phyloP scores from a whole-genome alignment of 108 stramenopile species.

The Craspedostauros australis region DNA sequence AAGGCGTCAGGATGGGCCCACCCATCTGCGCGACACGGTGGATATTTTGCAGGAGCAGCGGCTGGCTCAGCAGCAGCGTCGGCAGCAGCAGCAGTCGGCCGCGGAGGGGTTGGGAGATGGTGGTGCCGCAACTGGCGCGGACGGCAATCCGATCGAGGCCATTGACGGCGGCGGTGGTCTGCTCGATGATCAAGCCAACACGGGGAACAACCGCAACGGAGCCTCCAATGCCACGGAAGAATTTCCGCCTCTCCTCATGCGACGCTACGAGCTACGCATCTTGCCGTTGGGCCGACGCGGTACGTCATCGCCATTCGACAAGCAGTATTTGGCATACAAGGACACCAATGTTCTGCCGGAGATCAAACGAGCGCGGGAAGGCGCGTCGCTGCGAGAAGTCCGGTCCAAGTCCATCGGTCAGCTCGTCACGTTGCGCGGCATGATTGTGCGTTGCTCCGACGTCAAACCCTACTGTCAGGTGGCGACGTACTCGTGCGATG shows the following conservation, averaged over 20 bases:
- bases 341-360: conserved; percentile 1
- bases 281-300: conserved; percentile 62
- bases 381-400: conserved; percentile 69
- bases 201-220: conserved; percentile 2
- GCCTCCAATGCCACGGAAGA: conserved; percentile 41
- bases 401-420: conserved; percentile 82
- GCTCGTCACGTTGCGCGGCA: conserved; percentile 85
- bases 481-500: conserved; percentile 97
- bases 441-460: conserved; percentile 92
- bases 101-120: conserved; percentile 36
- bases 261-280: conserved; percentile 77
- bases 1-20: background rate
- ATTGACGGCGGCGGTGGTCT: background rate
- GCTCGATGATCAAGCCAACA: background rate
- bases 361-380: conserved; percentile 6
- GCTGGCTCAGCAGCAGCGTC: conserved; percentile 46
- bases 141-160: conserved; percentile 9
- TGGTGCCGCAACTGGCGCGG: conserved; percentile 40
- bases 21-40: conserved; percentile 56
- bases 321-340: conserved; percentile 25
- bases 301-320: conserved; percentile 49
- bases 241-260: conserved; percentile 71
- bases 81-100: conserved; percentile 28
- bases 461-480: conserved; percentile 94
- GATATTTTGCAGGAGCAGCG: conserved; percentile 81